These are phyloP conservation scores for Cyberlindnera amylophila DNA, from an alignment of 805 yeast genomes.

Conservation along the genomic window DNA sequence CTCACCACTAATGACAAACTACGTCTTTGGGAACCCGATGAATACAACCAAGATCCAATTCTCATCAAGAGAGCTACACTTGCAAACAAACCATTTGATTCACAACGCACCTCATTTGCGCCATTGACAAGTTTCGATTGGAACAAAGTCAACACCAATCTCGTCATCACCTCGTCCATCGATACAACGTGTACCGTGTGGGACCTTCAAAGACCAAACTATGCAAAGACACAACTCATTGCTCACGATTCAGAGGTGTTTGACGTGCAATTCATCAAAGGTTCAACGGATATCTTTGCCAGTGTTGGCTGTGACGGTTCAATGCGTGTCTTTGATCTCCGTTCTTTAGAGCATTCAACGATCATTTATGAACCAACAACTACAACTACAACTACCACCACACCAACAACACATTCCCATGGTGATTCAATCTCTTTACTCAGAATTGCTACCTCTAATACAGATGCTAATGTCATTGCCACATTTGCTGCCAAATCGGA, in stretches of 20 bases:
- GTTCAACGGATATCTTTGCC: constrained; percentile 74
- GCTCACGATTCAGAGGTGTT: constrained; percentile 96
- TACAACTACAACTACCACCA: constrained; percentile 4
- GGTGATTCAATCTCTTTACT: constrained; percentile 43
- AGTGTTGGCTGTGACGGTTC: constrained; percentile 96
- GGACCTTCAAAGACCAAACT: constrained; percentile 66
- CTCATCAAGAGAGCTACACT: constrained; percentile 39
- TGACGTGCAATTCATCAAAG: constrained; percentile 81
- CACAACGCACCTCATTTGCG: constrained; percentile 42
- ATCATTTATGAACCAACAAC: constrained; percentile 80
- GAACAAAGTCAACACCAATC: constrained; percentile 67
- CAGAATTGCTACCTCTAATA: constrained; percentile 71
- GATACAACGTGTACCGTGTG: constrained; percentile 98
- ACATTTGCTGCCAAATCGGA: constrained; percentile 71
- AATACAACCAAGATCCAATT: constrained; percentile 18
- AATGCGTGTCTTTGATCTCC: constrained; percentile 83
- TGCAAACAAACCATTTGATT: constrained; percentile 24
- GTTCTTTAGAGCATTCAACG: constrained; percentile 89
- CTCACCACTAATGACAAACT: constrained; percentile 73
- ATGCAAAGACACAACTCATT: constrained; percentile 86
- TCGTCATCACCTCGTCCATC: constrained; percentile 78
- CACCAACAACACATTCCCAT: not conserved
- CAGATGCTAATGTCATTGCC: constrained; percentile 80
- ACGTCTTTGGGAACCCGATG: constrained; percentile 54
- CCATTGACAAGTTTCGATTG: constrained; percentile 95